Evolutionary conservation across 768 basidiomycete species (phyloP).

Genomic region (Lentinula sp.): DNA sequence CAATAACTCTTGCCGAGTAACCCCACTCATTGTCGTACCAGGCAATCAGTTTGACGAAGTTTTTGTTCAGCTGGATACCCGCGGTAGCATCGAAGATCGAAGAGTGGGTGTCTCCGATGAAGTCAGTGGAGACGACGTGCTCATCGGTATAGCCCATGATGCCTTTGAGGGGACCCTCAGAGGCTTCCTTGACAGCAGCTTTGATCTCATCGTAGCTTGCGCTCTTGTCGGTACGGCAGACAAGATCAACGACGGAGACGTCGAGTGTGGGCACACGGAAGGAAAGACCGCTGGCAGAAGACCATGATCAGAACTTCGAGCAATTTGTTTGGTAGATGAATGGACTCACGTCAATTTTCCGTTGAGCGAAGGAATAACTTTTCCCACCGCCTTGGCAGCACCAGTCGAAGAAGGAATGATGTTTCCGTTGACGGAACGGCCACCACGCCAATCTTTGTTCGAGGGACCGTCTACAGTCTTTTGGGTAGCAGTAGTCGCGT

Average conservation of each 20-base stretch:
- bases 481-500: slow-evolving; percentile 93
- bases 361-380: slow-evolving; percentile 94
- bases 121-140: slow-evolving; percentile 89
- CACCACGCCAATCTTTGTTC: slow-evolving; percentile 95
- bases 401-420: slow-evolving; percentile 99
- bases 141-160: slow-evolving; percentile 92
- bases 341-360: slow-evolving; percentile 89
- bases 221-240: slow-evolving; percentile 82
- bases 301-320: background rate
- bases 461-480: slow-evolving; percentile 95
- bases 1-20: slow-evolving; percentile 90
- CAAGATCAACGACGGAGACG: slow-evolving; percentile 97
- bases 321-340: background rate
- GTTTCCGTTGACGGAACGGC: slow-evolving; percentile 94
- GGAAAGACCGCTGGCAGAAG: slow-evolving; percentile 65
- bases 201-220: slow-evolving; percentile 92
- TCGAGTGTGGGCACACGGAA: slow-evolving; percentile 98
- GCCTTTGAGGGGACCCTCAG: slow-evolving; percentile 63
- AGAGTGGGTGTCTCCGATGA: slow-evolving; percentile 71
- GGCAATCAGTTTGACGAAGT: slow-evolving; percentile 93
- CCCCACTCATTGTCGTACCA: slow-evolving; percentile 98
- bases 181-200: slow-evolving; percentile 70
- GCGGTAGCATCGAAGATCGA: slow-evolving; percentile 93
- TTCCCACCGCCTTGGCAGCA: slow-evolving; percentile 98
- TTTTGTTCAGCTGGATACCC: slow-evolving; percentile 86